Evolutionary conservation across 495 filamentous ascomycete genomes (phyloP), one percentile per base, ranked within the genome.

Genomic region (Trichoderma gamsii): DNA sequence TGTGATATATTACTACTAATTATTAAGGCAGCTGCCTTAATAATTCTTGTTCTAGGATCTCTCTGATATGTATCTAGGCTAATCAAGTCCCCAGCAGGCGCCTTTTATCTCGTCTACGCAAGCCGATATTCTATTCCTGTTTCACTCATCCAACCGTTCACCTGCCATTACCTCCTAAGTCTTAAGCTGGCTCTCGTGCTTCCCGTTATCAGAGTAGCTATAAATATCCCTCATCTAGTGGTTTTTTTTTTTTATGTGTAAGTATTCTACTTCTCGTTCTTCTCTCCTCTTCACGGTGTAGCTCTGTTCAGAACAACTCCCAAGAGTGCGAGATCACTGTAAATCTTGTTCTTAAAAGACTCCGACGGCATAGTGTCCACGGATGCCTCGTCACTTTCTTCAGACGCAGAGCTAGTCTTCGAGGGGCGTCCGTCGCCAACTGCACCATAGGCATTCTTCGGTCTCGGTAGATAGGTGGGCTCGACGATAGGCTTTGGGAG

Each of bases 351-450:
- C 23, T 61, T 18, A 13, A 13, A 5, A 18, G 25, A 32, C 56
- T 32, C 15, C 12, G 29, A 21, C n/a, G 12, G 16, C 25, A 16
- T 52, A 21, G 7, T 25, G 3, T 49, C n/a, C 44, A 59, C 18
- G 12, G 23, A 29, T 12, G 56, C 12, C 25, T 21, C 25, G 13
- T 35, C 56, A 11, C 15, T n/a, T 16, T 32, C 56, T 61, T 25
- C 16, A 32, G 27, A 23, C 3, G 56, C 27, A 11, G 56, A 32
- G 56, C 21, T 52, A 2, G 16, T 32, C 41, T 51, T 51, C 7
- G 6, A 32, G 18, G 41, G 65, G 32, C 65, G 65, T 13, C 65
- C 44, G 1, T 66, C 65, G 15, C 65, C 65, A 51, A 66, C 41
- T n/a, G 44, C 65, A 12, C 65, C 65, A 18, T 41, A 49, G 12